These are phyloP conservation scores for Pyricularia sp. DNA, from an alignment of 2,329 filamentous ascomycete genomes.

Conservation along the genomic window DNA sequence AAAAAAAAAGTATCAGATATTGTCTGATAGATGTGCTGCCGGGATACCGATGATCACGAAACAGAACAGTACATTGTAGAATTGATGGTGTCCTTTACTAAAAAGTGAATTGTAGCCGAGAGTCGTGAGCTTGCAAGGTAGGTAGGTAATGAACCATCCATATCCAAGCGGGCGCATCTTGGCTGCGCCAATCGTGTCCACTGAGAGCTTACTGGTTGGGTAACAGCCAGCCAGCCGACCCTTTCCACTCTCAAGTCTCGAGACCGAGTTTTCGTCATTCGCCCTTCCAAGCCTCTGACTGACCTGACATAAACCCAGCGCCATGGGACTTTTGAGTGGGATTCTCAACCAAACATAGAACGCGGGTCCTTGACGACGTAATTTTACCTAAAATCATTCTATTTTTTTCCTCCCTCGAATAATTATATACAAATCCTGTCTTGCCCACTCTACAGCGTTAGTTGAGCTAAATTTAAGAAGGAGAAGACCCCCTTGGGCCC, in stretches of 20 bases:
- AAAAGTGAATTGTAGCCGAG: background rate
- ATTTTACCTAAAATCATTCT: background rate
- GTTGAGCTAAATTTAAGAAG: background rate
- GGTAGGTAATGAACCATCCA: background rate
- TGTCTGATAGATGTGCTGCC: background rate
- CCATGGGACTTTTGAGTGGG: background rate
- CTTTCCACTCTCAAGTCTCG: background rate
- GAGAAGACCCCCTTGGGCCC: background rate
- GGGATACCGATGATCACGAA: background rate
- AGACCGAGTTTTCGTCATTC: background rate
- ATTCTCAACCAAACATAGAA: background rate
- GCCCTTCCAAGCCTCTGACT: background rate
- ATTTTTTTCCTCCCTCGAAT: background rate
- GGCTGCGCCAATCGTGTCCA: background rate
- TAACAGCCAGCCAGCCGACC: background rate
- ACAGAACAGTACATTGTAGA: background rate
- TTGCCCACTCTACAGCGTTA: background rate
- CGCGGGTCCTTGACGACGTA: background rate
- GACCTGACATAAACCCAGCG: background rate
- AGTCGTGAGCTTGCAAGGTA: background rate
- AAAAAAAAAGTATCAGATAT: background rate
- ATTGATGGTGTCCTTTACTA: background rate
- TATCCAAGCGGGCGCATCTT: background rate
- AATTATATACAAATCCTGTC: background rate
- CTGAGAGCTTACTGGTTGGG: background rate